phyloP scores from a whole-genome alignment of 306 rosid species.

The Trifolium dubium region DNA sequence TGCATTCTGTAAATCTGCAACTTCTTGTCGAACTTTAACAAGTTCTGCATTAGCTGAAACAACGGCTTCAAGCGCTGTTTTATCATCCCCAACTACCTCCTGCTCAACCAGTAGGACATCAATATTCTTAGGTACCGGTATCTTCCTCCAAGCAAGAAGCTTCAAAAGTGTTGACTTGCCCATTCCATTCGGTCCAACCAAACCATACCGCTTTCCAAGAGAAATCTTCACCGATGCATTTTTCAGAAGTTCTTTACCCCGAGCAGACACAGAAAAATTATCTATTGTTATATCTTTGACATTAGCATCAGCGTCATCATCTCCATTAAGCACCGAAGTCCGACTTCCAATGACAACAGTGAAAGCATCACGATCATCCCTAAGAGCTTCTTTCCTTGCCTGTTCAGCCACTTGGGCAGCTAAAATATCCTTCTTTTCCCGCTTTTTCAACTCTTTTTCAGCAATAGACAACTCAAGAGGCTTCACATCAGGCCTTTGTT shows the following conservation, averaged over 20 bases:
- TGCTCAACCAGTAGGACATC: constrained; percentile 84
- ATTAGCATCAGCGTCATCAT: constrained; percentile 15
- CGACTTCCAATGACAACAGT: constrained; percentile 14
- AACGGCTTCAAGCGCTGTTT: constrained; percentile 67
- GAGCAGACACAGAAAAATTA: background rate
- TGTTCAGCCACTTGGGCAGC: constrained; percentile 10
- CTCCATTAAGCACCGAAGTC: constrained; percentile 26
- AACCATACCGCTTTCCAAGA: constrained; percentile 69
- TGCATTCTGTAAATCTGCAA: constrained; percentile 55
- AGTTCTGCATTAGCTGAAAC: constrained; percentile 79
- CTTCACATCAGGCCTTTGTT: constrained; percentile 10
- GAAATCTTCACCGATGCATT: constrained; percentile 44
- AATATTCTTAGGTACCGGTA: constrained; percentile 78
- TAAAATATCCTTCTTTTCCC: constrained; percentile 13
- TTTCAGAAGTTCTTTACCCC: constrained; percentile 19
- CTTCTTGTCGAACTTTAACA: constrained; percentile 64
- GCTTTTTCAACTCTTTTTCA: constrained; percentile 25
- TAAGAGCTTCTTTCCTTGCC: constrained; percentile 19
- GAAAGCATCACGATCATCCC: constrained; percentile 27
- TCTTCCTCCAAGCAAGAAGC: constrained; percentile 88
- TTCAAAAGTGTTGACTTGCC: constrained; percentile 79
- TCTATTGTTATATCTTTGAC: constrained; percentile 19
- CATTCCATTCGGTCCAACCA: constrained; percentile 74
- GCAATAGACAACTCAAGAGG: constrained; percentile 16
- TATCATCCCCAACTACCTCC: constrained; percentile 76